A percentile compares a stretch with the other conserved stretches of the same genome.
Evolutionary conservation across 2,329 filamentous ascomycete genomes (phyloP).

Genomic region (Ceratocystis albifundus): DNA sequence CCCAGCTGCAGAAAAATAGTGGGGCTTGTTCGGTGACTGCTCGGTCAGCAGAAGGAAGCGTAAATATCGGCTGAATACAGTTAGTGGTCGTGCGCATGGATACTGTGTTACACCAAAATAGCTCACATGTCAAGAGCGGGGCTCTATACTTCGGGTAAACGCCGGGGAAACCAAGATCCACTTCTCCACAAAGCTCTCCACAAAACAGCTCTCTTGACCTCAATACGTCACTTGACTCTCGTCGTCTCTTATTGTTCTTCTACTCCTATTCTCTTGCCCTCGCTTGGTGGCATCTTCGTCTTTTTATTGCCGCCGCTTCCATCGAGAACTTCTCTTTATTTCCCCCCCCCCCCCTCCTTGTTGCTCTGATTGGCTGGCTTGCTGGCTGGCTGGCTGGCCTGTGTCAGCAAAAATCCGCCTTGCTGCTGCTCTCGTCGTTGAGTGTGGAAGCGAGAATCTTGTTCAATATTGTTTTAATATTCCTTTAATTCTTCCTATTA

Average conservation of each 20-base stretch:
- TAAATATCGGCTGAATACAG: background rate
- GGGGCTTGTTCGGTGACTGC: background rate
- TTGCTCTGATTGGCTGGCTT: background rate
- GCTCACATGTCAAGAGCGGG: background rate
- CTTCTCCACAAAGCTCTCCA: background rate
- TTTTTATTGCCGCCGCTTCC: background rate
- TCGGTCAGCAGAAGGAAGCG: background rate
- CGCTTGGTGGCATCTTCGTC: background rate
- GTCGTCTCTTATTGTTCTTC: background rate
- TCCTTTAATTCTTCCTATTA: background rate
- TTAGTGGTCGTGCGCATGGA: background rate
- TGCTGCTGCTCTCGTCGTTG: background rate
- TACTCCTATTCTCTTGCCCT: background rate
- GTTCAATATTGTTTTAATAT: too few relatives aligned
- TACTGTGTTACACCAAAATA: background rate
- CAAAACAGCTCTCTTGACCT: background rate
- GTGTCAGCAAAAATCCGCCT: background rate
- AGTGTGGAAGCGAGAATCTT: background rate
- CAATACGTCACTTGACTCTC: background rate
- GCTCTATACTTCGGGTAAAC: background rate
- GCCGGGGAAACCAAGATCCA: background rate
- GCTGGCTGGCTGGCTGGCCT: background rate
- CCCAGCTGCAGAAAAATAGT: constrained; percentile 4
- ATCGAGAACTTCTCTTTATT: too few relatives aligned
- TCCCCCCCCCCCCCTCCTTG: background rate